Evolutionary conservation across 148 eudicot genomes (phyloP).

Genomic region (Camellia granthamiana): DNA sequence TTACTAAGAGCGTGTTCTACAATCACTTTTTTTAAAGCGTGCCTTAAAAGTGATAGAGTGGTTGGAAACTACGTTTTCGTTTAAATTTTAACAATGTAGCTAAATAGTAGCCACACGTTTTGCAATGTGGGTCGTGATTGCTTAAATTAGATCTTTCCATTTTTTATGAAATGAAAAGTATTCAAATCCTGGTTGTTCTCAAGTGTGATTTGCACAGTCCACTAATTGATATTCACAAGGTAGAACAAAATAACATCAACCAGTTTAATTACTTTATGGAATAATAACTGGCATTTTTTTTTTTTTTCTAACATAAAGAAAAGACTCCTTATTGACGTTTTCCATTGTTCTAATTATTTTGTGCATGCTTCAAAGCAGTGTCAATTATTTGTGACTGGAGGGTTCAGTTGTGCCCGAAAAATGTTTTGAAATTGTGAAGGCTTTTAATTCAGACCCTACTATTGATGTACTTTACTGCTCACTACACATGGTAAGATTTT

Average conservation of each 20-base stretch:
- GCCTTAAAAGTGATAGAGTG: not conserved
- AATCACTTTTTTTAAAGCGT: not conserved
- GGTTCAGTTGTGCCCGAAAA: constrained; percentile 88
- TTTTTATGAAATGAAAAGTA: not conserved
- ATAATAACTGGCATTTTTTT: not conserved
- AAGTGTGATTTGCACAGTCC: not conserved
- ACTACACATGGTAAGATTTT: constrained; percentile 81
- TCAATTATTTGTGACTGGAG: constrained; percentile 86
- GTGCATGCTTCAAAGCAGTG: constrained; percentile 35
- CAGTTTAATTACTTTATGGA: too few relatives aligned
- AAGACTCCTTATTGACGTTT: not conserved
- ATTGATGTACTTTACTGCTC: constrained; percentile 81
- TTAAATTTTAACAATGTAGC: not conserved
- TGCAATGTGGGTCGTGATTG: not conserved
- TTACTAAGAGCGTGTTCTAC: not conserved
- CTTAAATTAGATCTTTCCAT: not conserved
- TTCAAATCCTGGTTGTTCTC: not conserved
- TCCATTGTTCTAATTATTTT: not conserved
- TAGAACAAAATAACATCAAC: not conserved
- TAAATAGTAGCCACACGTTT: not conserved
- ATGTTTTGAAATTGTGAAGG: constrained; percentile 93
- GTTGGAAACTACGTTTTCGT: not conserved
- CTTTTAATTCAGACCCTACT: constrained; percentile 98
- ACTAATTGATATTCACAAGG: constrained; percentile 3
- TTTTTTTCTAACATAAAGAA: not conserved